Conservation (phyloP, 1,284 basidiomycete species). For the Fistulinella cinereoalba region DNA sequence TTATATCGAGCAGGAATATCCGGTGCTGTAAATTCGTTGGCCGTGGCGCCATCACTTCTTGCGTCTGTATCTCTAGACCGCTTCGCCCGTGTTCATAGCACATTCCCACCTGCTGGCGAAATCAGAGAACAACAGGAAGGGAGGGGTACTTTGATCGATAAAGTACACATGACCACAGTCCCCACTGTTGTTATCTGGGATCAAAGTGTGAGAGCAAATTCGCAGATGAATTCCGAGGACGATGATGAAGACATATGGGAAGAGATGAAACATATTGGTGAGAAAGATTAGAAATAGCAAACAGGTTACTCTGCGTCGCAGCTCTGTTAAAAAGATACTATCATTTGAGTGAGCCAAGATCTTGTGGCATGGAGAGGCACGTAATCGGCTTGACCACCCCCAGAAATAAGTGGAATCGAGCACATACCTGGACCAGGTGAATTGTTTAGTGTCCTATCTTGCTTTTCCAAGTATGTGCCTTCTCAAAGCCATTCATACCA, state of each 20-base stretch:
- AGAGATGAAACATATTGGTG: conserved; percentile 49
- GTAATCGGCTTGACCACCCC: not conserved
- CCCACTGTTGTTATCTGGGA: conserved; percentile 67
- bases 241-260: conserved; percentile 38
- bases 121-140: conserved; percentile 53
- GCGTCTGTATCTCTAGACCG: conserved; percentile 67
- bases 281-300: conserved; percentile 28
- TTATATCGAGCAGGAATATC: conserved; percentile 51
- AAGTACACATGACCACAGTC: conserved; percentile 63
- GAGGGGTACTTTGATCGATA: conserved; percentile 67
- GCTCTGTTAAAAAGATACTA: not conserved
- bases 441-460: conserved; percentile 56
- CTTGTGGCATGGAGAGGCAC: too few relatives aligned
- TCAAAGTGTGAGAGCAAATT: conserved; percentile 26
- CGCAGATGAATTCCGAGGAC: conserved; percentile 13
- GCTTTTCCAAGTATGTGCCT: conserved; percentile 84
- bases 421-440: not conserved
- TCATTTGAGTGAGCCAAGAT: conserved; percentile 1
- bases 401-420: not conserved
- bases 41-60: conserved; percentile 50
- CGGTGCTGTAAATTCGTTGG: conserved; percentile 64
- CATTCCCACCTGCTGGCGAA: conserved; percentile 51
- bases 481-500: conserved; percentile 87
- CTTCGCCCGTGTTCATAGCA: conserved; percentile 71
- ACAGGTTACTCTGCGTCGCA: not conserved